These are phyloP conservation scores for Sphagnurus paluster DNA, from an alignment of 1,284 basidiomycete species.

Conservation along the genomic window DNA sequence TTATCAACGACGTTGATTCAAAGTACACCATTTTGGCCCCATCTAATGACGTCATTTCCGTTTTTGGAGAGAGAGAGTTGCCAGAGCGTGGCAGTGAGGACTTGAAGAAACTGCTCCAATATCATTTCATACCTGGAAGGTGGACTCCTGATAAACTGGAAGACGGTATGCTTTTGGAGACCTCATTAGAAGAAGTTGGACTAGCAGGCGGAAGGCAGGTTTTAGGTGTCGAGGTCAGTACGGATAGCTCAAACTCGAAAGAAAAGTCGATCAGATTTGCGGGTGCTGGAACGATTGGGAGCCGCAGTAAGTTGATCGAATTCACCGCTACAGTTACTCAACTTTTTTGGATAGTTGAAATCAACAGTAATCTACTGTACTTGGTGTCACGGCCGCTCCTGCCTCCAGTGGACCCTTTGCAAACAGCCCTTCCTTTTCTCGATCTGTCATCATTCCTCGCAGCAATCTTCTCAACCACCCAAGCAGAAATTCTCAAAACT, in stretches of 20 bases:
- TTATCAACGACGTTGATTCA: constrained; percentile 77
- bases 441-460: constrained; percentile 90
- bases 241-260: constrained; percentile 43
- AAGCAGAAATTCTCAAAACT: constrained; percentile 70
- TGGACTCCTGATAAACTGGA: constrained; percentile 70
- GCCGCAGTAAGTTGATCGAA: constrained; percentile 57
- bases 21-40: constrained; percentile 88
- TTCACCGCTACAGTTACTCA: background rate
- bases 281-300: constrained; percentile 79
- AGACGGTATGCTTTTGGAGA: constrained; percentile 77
- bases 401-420: constrained; percentile 81
- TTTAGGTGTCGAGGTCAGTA: constrained; percentile 66
- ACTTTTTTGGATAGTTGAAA: constrained; percentile 49
- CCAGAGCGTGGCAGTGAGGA: constrained; percentile 68
- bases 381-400: constrained; percentile 83
- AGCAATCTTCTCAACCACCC: constrained; percentile 80
- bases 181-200: constrained; percentile 69
- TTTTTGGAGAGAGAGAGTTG: constrained; percentile 53
- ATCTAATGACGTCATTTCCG: constrained; percentile 78
- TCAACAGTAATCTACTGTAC: constrained; percentile 86
- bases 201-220: constrained; percentile 74
- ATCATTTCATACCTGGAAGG: constrained; percentile 86
- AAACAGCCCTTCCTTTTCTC: constrained; percentile 81
- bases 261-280: constrained; percentile 77
- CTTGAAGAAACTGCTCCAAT: constrained; percentile 67